phyloP scores from a whole-genome alignment of 495 filamentous ascomycete genomes.

The Evernia prunastri region DNA sequence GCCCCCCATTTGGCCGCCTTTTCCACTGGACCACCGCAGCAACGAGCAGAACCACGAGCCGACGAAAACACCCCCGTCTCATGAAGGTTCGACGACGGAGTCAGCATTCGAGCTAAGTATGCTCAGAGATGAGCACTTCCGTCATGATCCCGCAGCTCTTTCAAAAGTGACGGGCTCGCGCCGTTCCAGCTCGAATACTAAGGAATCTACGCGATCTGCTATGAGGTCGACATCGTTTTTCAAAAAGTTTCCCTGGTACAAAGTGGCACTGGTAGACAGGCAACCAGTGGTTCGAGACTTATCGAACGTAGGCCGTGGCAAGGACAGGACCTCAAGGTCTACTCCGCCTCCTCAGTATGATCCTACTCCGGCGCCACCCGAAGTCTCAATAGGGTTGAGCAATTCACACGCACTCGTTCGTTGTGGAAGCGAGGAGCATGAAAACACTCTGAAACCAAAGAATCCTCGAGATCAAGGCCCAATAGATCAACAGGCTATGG shows the following conservation, averaged over 20 bases:
- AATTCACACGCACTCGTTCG: background rate
- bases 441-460: background rate
- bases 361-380: background rate
- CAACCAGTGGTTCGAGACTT: background rate
- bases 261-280: conserved; percentile 3
- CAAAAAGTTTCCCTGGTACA: conserved; percentile 11
- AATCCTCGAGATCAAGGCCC: background rate
- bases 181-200: conserved; percentile 8
- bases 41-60: background rate
- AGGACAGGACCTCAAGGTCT: background rate
- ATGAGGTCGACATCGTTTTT: conserved; percentile 10
- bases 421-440: background rate
- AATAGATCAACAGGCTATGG: background rate
- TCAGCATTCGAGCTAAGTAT: background rate
- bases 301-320: background rate
- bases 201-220: conserved; percentile 6
- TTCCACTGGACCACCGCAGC: background rate
- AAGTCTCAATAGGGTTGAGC: background rate
- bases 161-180: background rate
- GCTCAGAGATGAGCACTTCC: background rate
- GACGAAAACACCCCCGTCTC: background rate
- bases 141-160: background rate
- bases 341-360: background rate
- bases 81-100: background rate
- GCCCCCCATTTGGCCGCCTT: background rate